Base-by-base conservation (phyloP, 345 rosid species). In the Eucalyptus curtisii region DNA sequence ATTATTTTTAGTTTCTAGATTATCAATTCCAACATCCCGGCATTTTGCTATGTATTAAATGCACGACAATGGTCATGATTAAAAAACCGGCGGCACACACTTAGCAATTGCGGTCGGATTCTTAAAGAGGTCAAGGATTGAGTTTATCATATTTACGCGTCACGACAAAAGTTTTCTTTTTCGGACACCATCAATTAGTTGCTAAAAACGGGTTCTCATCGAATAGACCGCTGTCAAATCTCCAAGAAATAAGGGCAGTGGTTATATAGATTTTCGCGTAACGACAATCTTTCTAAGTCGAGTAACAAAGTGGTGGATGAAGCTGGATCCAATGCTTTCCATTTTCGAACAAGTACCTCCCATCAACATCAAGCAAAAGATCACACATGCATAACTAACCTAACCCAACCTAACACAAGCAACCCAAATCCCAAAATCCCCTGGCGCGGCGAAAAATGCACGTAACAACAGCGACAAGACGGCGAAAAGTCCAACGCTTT, bases 41-140 rank as follows among this genome's bases (percentile, higher is more conserved):
- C 2, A 64, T 64, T 64, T n/a, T 2, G 7, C 2, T 31, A 14
- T 31, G 10, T 14, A 66, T 16, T 66, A 15, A 31, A 31, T n/a
- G 7, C 24, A 31, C 1, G 3, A 31, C 7, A 16, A 8, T 16
- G 13, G 9, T 31, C 7, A 15, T 4, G 7, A 33, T 16, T 19
- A 31, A 19, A 68, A 68, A 19, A 31, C 0, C 1, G 40, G 31
- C 2, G 0, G 22, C 10, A 14, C 20, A 0, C 19, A 31, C 76
- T 42, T 31, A 31, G 10, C 40, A 8, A 19, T 0, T 31, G 4
- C 6, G 0, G 6, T 16, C 10, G 3, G 1, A 66, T 66, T 31
- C 79, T 66, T 31, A n/a, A 66, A 31, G 33, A 31, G 22, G 2
- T 15, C 22, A 66, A 66, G 8, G 7, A 31, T 31, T 3, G 22